phyloP scores from a whole-genome alignment of 2,329 filamentous ascomycete genomes.

The Sordariomycetes sp. region DNA sequence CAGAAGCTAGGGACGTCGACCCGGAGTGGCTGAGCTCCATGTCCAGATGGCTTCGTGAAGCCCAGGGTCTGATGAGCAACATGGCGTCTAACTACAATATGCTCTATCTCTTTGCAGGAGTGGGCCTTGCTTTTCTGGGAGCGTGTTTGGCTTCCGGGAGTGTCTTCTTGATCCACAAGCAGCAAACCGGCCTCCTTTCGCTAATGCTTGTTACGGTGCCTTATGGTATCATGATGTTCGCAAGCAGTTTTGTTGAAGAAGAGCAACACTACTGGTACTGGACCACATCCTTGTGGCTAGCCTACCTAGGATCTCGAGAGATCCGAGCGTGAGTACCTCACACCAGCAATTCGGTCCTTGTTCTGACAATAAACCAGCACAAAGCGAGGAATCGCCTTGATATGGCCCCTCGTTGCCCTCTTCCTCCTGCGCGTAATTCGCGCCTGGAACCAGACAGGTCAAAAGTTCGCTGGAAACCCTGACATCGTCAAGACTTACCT shows the following conservation, averaged over 20 bases:
- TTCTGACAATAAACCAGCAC: conserved; percentile 9
- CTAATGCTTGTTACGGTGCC: conserved; percentile 37
- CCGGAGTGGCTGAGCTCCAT: conserved; percentile 32
- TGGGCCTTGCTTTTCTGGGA: conserved; percentile 20
- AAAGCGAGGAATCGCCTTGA: conserved; percentile 14
- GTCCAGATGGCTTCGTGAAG: conserved; percentile 55
- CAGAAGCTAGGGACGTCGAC: conserved; percentile 16
- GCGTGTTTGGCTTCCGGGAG: background rate
- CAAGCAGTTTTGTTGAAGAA: conserved; percentile 94
- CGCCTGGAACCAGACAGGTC: conserved; percentile 94
- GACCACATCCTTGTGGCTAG: conserved; percentile 63
- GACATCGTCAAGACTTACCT: conserved; percentile 75
- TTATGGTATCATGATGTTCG: conserved; percentile 91
- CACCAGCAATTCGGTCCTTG: background rate
- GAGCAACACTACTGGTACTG: conserved; percentile 99
- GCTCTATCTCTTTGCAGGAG: conserved; percentile 43
- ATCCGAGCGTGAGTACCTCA: conserved; percentile 24
- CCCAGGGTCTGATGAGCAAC: conserved; percentile 74
- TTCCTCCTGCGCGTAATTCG: conserved; percentile 56
- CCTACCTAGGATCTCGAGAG: conserved; percentile 39
- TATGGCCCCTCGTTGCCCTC: conserved; percentile 38
- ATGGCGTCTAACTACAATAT: conserved; percentile 91
- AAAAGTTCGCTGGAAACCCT: conserved; percentile 86
- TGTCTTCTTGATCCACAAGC: background rate
- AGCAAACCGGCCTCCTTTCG: background rate